Percentiles rank a stretch among this genome's conserved stretches.
phyloP scores from a whole-genome alignment of 345 rosid species.

The Aquilaria sinensis region DNA sequence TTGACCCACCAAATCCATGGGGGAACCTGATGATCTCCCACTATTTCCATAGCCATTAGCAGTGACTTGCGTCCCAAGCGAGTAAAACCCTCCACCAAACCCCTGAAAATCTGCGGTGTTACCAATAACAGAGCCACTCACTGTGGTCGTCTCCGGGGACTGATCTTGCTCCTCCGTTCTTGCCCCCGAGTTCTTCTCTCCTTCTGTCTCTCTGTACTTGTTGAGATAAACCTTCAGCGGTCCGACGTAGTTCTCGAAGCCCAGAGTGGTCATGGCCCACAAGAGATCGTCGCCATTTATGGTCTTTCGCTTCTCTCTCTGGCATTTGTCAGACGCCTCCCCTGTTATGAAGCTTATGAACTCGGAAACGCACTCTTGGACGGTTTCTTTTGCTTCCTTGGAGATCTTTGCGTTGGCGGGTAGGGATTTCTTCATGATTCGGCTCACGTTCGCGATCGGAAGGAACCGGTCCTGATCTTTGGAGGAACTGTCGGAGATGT shows the following conservation, averaged over 20 bases:
- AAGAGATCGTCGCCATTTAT: conserved; percentile 33
- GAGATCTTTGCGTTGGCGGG: conserved; percentile 30
- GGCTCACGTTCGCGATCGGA: conserved; percentile 29
- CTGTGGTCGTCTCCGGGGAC: conserved; percentile 12
- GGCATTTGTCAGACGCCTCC: conserved; percentile 35
- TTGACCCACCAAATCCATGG: conserved; percentile 10
- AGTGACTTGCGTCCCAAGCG: conserved; percentile 22
- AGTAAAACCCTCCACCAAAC: conserved; percentile 22
- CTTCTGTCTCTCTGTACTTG: conserved; percentile 32
- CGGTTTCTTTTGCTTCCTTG: conserved; percentile 31
- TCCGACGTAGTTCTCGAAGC: conserved; percentile 29
- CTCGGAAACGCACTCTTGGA: conserved; percentile 37
- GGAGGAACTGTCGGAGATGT: conserved; percentile 28
- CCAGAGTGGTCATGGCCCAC: conserved; percentile 36
- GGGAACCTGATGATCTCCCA: neutral
- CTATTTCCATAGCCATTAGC: conserved; percentile 8
- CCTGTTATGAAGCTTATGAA: conserved; percentile 37
- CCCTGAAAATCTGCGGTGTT: conserved; percentile 12
- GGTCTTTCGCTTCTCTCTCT: conserved; percentile 29
- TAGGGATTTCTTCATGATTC: conserved; percentile 31
- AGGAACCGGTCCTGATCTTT: conserved; percentile 30
- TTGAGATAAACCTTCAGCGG: conserved; percentile 27
- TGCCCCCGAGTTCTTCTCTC: conserved; percentile 20
- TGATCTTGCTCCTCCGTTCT: conserved; percentile 13
- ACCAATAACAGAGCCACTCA: conserved; percentile 4